A percentile compares a stretch with the other conserved stretches of the same genome.
Conservation (phyloP, 1,284 basidiomycete species). For the Ceraceosorus guamensis region DNA sequence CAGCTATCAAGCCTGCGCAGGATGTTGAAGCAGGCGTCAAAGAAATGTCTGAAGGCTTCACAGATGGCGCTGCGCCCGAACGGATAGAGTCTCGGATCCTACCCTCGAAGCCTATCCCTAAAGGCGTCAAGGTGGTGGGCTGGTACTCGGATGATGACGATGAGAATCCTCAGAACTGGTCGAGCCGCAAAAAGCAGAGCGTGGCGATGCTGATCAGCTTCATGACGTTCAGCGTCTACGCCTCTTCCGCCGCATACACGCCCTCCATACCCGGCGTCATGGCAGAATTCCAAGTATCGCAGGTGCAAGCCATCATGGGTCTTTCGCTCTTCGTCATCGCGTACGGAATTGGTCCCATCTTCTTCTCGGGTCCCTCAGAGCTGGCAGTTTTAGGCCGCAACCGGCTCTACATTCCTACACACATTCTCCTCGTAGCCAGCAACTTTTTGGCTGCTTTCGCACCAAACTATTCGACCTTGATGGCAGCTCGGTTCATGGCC, state of each 20-base stretch:
- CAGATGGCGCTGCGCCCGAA: too few species aligned
- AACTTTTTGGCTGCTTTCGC: slow-evolving; percentile 20
- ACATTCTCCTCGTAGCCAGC: slow-evolving; percentile 21
- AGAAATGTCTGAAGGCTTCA: too few species aligned
- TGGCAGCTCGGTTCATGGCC: slow-evolving; percentile 18
- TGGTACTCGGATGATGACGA: slow-evolving; percentile 39
- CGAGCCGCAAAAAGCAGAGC: slow-evolving; percentile 19
- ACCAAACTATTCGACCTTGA: slow-evolving; percentile 10
- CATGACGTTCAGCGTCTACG: slow-evolving; percentile 54
- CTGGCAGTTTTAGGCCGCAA: slow-evolving; percentile 36
- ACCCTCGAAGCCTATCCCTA: too few species aligned
- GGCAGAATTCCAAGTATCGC: slow-evolving; percentile 11
- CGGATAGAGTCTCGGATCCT: too few species aligned
- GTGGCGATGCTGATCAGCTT: slow-evolving; percentile 28
- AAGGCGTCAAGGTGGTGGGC: slow-evolving; percentile 48
- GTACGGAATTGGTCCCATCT: slow-evolving; percentile 26
- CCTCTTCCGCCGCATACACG: slow-evolving; percentile 51
- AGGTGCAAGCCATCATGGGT: slow-evolving; percentile 1
- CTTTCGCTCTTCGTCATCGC: slow-evolving; percentile 18
- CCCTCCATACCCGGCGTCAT: slow-evolving; percentile 11
- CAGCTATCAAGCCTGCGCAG: too few species aligned
- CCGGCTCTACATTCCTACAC: slow-evolving; percentile 14
- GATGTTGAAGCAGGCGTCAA: too few species aligned
- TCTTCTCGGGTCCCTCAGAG: slow-evolving; percentile 46
- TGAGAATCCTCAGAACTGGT: slow-evolving; percentile 36